Evolutionary conservation across 768 basidiomycete genomes (phyloP), one percentile per base, ranked within the genome.

Genomic region (Kwoniella botswanensis): DNA sequence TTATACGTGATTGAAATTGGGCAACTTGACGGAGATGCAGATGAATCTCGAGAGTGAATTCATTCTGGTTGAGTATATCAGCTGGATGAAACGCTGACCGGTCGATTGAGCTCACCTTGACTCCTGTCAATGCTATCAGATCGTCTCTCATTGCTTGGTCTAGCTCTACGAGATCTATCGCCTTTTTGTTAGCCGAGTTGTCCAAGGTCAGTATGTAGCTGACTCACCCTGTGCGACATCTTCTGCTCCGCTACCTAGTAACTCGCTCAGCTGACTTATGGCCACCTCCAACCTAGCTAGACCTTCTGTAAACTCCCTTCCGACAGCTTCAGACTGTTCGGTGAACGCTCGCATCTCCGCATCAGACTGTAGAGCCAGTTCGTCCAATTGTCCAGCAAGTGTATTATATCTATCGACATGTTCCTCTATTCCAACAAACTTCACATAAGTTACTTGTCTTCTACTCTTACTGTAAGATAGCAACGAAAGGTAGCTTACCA

Each of bases 1-100:
- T 88, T 50, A 98, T 87, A 67, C 91, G 90, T 70, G 89, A 90
- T 83, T 98, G 97, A 43, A 97, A 86, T 15, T 85, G 79, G 71
- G 93, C 92, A 71, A 97, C 92, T 67, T 88, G 89, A 50, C 91
- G 90, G 6, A 98, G 86, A 17, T 87, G 86, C 11, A 86, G 82
- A 26, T 97, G 78, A 10, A 84, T 73, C 42, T 84, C 82, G 6
- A 84, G 78, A 1, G 84, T 84, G 71, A 82, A 84, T 21, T 82
- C 84, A 67, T 86, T 86, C 84, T 85, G 61, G 0, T 4, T 5
- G 10, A 13, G 44, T 71, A 22, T 56, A 50, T 64, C n/a, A 61
- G 60, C 50, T 21, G 35, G 1, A 0, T 59, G 24, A 41, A 41
- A 42, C n/a, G n/a, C n/a, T n/a, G n/a, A n/a, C n/a, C n/a, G 9